Base-by-base conservation (phyloP, 495 filamentous ascomycete species). In the Apodospora peruviana region DNA sequence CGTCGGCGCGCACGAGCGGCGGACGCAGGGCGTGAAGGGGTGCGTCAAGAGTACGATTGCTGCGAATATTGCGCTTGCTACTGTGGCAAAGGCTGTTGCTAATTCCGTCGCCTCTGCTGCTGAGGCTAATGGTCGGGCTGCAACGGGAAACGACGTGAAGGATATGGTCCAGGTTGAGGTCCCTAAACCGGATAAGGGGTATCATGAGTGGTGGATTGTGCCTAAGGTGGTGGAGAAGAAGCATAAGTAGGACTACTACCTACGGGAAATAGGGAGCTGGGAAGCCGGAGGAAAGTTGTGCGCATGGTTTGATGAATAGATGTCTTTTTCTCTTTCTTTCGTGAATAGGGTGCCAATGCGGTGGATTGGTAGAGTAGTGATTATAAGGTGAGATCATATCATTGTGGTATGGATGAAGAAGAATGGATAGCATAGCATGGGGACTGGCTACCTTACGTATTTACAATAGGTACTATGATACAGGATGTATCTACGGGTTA, bases 201-300 rank as follows among this genome's bases (percentile, higher is more conserved):
- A 86, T 71, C 81, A 87, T 69, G 81, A 83, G 54, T 88, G 84
- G 81, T 93, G 88, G 88, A 72, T 82, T 50, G 84, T 91, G 48
- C 86, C 86, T 4, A 83, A 82, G 61, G 40, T 37, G 11, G 44
- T 16, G 35, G 14, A 24, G 35, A 37, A 39, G 23, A 11, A 23
- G 39, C 2, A 20, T 4, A 11, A 14, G 39, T 21, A 20, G 10
- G 18, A 18, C n/a, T n/a, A n/a, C n/a, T n/a, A n/a, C n/a, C n/a
- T n/a, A n/a, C n/a, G n/a, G n/a, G n/a, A n/a, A n/a, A n/a, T n/a
- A n/a, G n/a, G n/a, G n/a, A n/a, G n/a, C n/a, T n/a, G n/a, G n/a
- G n/a, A n/a, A n/a, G n/a, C n/a, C n/a, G n/a, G n/a, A n/a, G n/a
- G n/a, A n/a, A n/a, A n/a, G n/a, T n/a, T n/a, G n/a, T n/a, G n/a